A percentile compares a stretch with the other conserved stretches of the same genome.
Conservation (phyloP, 2,329 filamentous ascomycete genomes). For the Penicillium hordei region DNA sequence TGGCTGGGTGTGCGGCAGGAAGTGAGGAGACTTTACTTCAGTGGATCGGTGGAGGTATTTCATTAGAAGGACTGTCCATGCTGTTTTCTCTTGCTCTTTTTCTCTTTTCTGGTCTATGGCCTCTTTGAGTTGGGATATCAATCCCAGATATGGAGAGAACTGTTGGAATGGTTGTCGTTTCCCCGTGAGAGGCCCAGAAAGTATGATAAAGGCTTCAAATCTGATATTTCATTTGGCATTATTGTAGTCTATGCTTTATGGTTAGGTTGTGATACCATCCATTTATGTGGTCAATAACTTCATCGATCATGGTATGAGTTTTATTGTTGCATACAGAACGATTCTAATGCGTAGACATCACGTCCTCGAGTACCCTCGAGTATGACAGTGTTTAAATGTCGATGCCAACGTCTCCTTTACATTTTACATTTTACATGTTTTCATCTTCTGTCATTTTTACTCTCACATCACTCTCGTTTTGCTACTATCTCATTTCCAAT, state of each 20-base stretch:
- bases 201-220: neutral
- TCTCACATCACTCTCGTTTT: neutral
- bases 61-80: neutral
- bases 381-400: too few relatives aligned
- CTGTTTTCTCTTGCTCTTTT: neutral
- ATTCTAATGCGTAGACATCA: neutral
- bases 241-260: neutral
- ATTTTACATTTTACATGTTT: neutral
- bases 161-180: neutral
- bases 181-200: neutral
- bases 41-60: neutral
- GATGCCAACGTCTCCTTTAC: neutral
- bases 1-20: conserved; percentile 8
- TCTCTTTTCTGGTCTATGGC: neutral
- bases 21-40: neutral
- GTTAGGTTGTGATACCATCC: too few relatives aligned
- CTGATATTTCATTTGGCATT: neutral
- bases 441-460: too few relatives aligned
- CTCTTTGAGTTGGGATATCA: neutral
- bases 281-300: neutral
- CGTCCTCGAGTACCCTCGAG: neutral
- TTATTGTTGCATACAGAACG: neutral
- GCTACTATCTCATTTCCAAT: neutral
- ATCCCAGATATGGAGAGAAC: neutral
- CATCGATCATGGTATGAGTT: neutral